Conservation (phyloP, 2,329 filamentous ascomycete genomes). For the Pyrenophora teres region DNA sequence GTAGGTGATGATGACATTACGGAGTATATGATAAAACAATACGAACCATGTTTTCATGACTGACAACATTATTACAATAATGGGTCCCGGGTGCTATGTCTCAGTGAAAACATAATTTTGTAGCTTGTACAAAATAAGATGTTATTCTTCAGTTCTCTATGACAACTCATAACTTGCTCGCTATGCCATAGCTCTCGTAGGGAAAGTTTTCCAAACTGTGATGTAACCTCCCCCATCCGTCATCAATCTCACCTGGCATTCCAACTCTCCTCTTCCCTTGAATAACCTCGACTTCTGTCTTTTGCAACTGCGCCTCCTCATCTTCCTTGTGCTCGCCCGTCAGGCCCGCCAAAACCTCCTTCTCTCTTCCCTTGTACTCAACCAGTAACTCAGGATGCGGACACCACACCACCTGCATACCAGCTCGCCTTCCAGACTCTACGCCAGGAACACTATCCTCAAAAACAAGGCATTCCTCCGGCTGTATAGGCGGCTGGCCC, state of each 20-base stretch:
- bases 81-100: not conserved
- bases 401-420: slow-evolving; percentile 93
- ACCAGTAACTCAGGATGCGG: slow-evolving; percentile 79
- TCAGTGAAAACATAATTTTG: not conserved
- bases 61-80: not conserved
- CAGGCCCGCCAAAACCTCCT: slow-evolving; percentile 79
- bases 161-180: not conserved
- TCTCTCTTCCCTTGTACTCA: slow-evolving; percentile 77
- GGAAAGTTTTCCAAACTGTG: slow-evolving; percentile 63
- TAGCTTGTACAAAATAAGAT: not conserved
- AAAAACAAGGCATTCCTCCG: slow-evolving; percentile 92
- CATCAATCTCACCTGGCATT: slow-evolving; percentile 59
- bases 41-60: slow-evolving; percentile 12
- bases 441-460: slow-evolving; percentile 94
- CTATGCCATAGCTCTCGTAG: slow-evolving; percentile 64
- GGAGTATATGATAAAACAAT: slow-evolving; percentile 22
- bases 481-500: slow-evolving; percentile 66
- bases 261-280: slow-evolving; percentile 51
- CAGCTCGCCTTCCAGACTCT: slow-evolving; percentile 85
- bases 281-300: slow-evolving; percentile 45
- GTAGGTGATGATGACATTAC: slow-evolving; percentile 19
- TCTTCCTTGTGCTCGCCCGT: slow-evolving; percentile 72
- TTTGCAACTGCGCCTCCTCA: slow-evolving; percentile 45
- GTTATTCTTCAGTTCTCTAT: no score
- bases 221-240: slow-evolving; percentile 64